phyloP scores from a whole-genome alignment of 2,329 filamentous ascomycete genomes.

The Sphaceloma murrayae region DNA sequence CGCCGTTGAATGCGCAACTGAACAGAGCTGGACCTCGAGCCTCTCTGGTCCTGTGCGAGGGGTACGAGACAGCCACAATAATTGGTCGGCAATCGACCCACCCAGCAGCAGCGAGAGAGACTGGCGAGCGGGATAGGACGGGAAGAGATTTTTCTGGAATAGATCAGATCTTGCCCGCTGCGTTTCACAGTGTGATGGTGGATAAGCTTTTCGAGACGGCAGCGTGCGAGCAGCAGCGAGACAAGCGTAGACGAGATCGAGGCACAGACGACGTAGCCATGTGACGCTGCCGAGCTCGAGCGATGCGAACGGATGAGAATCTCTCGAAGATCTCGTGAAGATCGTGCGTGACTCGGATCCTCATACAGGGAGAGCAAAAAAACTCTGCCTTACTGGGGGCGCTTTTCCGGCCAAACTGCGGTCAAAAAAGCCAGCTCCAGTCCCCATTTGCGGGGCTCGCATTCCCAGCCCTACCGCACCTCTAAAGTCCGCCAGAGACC shows the following conservation, averaged over 20 bases:
- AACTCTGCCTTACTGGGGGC: too few relatives aligned
- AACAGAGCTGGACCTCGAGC: constrained; percentile 8
- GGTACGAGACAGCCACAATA: constrained; percentile 9
- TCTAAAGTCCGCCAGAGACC: too few relatives aligned
- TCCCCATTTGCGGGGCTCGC: neutral
- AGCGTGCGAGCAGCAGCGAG: constrained; percentile 1
- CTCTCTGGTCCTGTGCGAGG: neutral
- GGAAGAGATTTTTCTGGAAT: constrained; percentile 7
- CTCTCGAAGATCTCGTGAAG: too few relatives aligned
- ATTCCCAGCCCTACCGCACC: too few relatives aligned
- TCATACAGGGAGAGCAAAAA: too few relatives aligned
- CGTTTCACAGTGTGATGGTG: constrained; percentile 1
- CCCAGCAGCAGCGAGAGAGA: too few relatives aligned
- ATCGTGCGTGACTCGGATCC: too few relatives aligned
- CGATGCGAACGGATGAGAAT: neutral
- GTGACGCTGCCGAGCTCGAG: constrained; percentile 14
- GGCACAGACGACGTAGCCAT: neutral
- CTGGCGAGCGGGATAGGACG: constrained; percentile 5
- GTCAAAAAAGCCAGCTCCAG: neutral
- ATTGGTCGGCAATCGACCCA: constrained; percentile 6
- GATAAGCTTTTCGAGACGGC: neutral
- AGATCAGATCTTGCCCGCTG: constrained; percentile 11
- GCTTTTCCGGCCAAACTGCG: constrained; percentile 3
- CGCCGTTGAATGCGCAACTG: neutral
- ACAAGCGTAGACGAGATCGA: too few relatives aligned